A percentile compares a stretch with the other conserved stretches of the same genome.
phyloP scores from a whole-genome alignment of 2,329 filamentous ascomycete genomes.

The Ceratocystis colombiana region DNA sequence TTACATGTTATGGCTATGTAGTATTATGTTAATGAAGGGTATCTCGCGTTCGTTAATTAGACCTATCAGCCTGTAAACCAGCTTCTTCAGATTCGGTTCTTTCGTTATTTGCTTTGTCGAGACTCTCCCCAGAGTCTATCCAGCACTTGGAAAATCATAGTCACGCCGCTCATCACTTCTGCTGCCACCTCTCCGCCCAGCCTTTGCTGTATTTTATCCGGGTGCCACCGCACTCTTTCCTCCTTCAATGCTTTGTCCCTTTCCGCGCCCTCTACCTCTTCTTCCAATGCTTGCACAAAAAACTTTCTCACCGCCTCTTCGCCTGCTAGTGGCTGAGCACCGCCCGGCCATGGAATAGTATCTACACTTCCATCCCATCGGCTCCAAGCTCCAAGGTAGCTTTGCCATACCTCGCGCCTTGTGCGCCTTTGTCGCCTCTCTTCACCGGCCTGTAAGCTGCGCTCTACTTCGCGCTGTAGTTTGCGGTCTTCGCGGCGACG shows the following conservation, averaged over 20 bases:
- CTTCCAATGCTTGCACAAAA: slow-evolving; percentile 42
- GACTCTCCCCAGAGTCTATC: slow-evolving; percentile 53
- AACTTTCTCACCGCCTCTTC: slow-evolving; percentile 58
- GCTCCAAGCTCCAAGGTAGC: slow-evolving; percentile 46
- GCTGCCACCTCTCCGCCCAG: slow-evolving; percentile 64
- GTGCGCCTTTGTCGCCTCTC: slow-evolving; percentile 47
- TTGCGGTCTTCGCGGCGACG: slow-evolving; percentile 31
- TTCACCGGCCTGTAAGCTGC: slow-evolving; percentile 56
- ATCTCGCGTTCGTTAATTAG: background rate
- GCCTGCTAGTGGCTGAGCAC: background rate
- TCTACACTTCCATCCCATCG: slow-evolving; percentile 38
- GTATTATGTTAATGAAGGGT: background rate
- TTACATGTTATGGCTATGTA: background rate
- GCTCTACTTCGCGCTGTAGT: slow-evolving; percentile 57
- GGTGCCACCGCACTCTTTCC: slow-evolving; percentile 91
- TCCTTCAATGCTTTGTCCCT: slow-evolving; percentile 54
- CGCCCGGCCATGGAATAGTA: slow-evolving; percentile 56
- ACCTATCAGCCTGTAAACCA: background rate
- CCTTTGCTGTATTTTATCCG: slow-evolving; percentile 91
- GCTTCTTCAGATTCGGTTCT: background rate
- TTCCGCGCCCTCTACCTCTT: slow-evolving; percentile 36
- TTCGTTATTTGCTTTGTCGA: slow-evolving; percentile 1
- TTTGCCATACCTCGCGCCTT: slow-evolving; percentile 57
- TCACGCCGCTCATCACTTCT: slow-evolving; percentile 66
- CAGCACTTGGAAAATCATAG: slow-evolving; percentile 82